These are phyloP conservation scores for Aspergillus sp. DNA, from an alignment of 2,329 filamentous ascomycete species.

Conservation along the genomic window DNA sequence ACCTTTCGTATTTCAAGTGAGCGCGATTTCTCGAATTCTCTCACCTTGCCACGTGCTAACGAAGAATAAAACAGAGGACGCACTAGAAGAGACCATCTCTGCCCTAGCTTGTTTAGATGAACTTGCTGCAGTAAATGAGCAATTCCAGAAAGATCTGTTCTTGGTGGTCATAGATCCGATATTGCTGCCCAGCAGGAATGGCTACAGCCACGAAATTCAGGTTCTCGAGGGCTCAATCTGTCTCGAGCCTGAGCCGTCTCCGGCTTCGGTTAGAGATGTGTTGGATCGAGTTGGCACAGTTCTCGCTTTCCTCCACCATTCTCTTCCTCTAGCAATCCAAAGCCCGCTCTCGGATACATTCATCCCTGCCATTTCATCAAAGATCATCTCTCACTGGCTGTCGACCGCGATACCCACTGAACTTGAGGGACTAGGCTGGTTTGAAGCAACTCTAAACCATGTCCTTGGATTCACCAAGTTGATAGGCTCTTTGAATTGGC, in stretches of 20 bases:
- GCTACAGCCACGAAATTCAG: constrained; percentile 32
- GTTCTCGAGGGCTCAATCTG: constrained; percentile 35
- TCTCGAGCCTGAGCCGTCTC: constrained; percentile 30
- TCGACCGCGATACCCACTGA: constrained; percentile 75
- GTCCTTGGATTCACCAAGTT: constrained; percentile 67
- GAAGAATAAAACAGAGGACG: constrained; percentile 20
- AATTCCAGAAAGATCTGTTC: constrained; percentile 39
- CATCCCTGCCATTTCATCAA: constrained; percentile 69
- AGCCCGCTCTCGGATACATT: constrained; percentile 68
- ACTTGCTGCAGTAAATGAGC: constrained; percentile 34
- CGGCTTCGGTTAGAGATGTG: constrained; percentile 39
- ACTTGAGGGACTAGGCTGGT: constrained; percentile 70
- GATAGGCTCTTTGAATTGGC: constrained; percentile 67
- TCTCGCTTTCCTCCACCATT: constrained; percentile 56
- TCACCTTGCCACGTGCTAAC: constrained; percentile 1
- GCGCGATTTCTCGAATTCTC: constrained; percentile 31
- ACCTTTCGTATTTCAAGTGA: constrained; percentile 63
- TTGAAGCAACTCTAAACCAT: constrained; percentile 70
- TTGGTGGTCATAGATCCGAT: constrained; percentile 39
- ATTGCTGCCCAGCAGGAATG: constrained; percentile 31
- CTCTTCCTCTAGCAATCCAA: constrained; percentile 55
- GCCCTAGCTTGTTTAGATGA: constrained; percentile 39
- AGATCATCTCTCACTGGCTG: constrained; percentile 75
- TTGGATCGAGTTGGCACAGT: constrained; percentile 51
- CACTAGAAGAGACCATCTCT: constrained; percentile 37